Evolutionary conservation across 805 yeast genomes (phyloP), one percentile per base, ranked within the genome.

Genomic region (Myxozyma melibiosi): DNA sequence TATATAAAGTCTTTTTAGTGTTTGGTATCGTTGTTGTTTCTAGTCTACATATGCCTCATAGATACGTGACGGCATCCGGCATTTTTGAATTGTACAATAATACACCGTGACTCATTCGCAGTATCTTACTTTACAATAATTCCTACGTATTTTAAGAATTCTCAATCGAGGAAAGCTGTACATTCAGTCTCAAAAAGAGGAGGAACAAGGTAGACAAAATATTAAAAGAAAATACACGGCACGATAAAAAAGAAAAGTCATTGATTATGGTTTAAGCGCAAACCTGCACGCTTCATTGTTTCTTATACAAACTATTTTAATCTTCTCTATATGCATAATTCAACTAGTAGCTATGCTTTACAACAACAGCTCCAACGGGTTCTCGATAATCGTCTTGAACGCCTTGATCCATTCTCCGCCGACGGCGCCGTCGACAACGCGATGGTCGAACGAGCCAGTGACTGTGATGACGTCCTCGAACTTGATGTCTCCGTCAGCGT

Each of bases 401-500:
- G 90, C 96, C 76, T 84, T 90, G 80, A 94, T 88, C 82, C 84
- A 94, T 68, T 94, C 98, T 73, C 96, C 99, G 69, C 96, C 99
- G 68, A 86, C 84, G 54, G 98, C 98, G 72, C 99, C 99, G 71
- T 94, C 99, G 63, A 92, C 85, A 60, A 87, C 86, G 80, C 97
- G 88, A 81, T 94, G 99, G 78, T 94, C 99, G 71, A 94, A 94
- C 52, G 98, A 88, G 76, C 96, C 98, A 55, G 98, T 91, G 73
- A 92, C 82, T 68, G 85, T 88, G 71, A 94, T 86, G 70, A 87
- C 86, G 70, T 89, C 95, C 68, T 90, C 97, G 70, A 94, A 92
- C 52, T 88, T 82, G 74, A 94, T 87, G 34, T 99, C 99, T 68
- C 85, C 84, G 74, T 90, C 96, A 66, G 85, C 85, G 70, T 95